These are phyloP conservation scores for Myotisia sp. DNA, from an alignment of 2,329 filamentous ascomycete genomes.

Conservation along the genomic window DNA sequence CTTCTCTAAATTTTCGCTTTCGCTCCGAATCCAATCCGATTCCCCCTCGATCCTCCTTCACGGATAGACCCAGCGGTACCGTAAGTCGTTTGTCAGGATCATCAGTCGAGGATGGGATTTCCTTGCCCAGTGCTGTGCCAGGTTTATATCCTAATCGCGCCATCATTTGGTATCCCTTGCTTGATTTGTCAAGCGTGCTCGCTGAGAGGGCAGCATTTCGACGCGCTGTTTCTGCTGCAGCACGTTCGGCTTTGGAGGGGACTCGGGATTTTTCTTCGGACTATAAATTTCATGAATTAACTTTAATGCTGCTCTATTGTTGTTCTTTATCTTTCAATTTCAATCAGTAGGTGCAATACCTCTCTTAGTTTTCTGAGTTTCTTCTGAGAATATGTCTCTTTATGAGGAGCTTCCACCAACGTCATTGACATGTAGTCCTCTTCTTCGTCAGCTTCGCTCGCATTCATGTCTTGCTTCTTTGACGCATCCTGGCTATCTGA, in stretches of 20 bases:
- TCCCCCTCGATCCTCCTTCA: constrained; percentile 69
- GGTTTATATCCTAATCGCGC: constrained; percentile 79
- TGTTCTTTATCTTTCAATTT: background rate
- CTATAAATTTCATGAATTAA: constrained; percentile 27
- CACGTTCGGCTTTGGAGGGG: constrained; percentile 67
- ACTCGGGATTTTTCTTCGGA: constrained; percentile 52
- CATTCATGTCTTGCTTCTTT: no score
- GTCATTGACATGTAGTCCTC: constrained; percentile 98
- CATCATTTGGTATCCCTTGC: constrained; percentile 94
- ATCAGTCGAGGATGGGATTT: constrained; percentile 23
- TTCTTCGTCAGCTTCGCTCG: constrained; percentile 47
- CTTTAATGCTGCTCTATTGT: background rate
- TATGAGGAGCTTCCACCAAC: constrained; percentile 51
- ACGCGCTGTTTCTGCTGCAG: constrained; percentile 54
- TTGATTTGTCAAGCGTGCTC: constrained; percentile 57
- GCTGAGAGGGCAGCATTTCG: constrained; percentile 63
- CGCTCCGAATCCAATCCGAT: constrained; percentile 73
- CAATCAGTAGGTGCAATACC: constrained; percentile 17
- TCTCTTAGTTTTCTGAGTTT: constrained; percentile 40
- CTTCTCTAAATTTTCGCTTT: constrained; percentile 60
- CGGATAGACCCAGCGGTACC: constrained; percentile 60
- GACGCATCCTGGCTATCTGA: no score
- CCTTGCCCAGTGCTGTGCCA: constrained; percentile 58
- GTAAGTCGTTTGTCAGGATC: constrained; percentile 31
- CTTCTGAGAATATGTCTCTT: constrained; percentile 50